Evolutionary conservation across 371 early-diverging fungal species (phyloP).

Genomic region (Mortierella sp.): DNA sequence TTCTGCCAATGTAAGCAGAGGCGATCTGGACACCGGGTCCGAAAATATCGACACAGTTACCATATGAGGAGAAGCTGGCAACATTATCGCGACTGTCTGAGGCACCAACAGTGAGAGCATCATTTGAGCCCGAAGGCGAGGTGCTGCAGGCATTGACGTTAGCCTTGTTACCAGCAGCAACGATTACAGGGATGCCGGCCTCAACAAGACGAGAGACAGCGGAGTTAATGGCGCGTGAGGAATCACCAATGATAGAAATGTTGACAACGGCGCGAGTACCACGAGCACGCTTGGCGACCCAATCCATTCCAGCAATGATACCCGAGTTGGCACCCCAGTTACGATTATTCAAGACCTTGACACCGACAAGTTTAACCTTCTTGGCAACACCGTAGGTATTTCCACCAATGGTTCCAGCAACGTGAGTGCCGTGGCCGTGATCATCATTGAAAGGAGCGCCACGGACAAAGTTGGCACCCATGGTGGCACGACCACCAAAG

Average conservation of each 20-base stretch:
- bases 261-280: constrained; percentile 61
- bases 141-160: constrained; percentile 70
- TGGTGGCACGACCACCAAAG: constrained; percentile 60
- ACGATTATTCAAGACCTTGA: constrained; percentile 69
- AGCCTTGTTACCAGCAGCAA: constrained; percentile 80
- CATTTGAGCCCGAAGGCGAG: constrained; percentile 69
- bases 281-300: constrained; percentile 60
- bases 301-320: constrained; percentile 80
- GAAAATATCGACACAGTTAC: constrained; percentile 66
- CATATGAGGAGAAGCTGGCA: constrained; percentile 63
- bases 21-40: constrained; percentile 60
- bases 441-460: constrained; percentile 59
- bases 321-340: constrained; percentile 67
- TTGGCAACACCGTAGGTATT: constrained; percentile 73
- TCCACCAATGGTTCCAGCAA: constrained; percentile 75
- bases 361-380: constrained; percentile 64
- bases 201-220: constrained; percentile 59
- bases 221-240: constrained; percentile 54
- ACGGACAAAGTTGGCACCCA: constrained; percentile 54
- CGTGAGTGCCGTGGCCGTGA: constrained; percentile 77
- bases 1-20: constrained; percentile 57
- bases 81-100: constrained; percentile 58
- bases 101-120: constrained; percentile 75
- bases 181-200: constrained; percentile 66
- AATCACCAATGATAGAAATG: constrained; percentile 68